Base-by-base conservation (phyloP, 2,329 filamentous ascomycete species). In the Kalmusia sp. region DNA sequence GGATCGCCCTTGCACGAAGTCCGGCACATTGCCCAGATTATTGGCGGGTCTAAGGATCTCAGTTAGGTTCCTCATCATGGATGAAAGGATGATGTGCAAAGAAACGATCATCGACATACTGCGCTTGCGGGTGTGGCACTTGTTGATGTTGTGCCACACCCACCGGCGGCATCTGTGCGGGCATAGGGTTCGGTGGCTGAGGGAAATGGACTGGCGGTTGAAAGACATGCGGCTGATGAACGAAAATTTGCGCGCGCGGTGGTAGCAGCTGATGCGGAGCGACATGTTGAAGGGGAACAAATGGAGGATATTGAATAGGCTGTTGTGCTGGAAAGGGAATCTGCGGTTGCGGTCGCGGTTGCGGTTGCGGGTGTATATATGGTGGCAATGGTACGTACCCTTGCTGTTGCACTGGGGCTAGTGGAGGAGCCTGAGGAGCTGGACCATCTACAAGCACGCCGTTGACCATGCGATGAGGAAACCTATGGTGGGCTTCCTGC, bases 401-500 rank as follows among this genome's bases (percentile, higher is more conserved):
- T 51, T 19, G 27, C 40, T 37, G 51, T 39, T 15, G 19, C 24
- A 47, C 43, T 15, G 21, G 40, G 15, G 24, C 41, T 22, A 35
- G 40, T 40, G 38, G 25, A 9, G 27, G 9, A 47, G 15, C 28
- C 38, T 48, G 47, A 40, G 30, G 38, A 12, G 48, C 35, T 19
- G 25, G 35, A 7, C 19, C n/a, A 19, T 27, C 24, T 34, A 31
- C 34, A 19, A 68, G 58, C 35, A 54, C 51, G 15, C 62, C 50
- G 3, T 56, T 59, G 2, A 57, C 34, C 64, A 71, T 69, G 14
- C 61, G 58, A 15, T 50, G 65, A 35, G 62, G 62, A 35, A 68
- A 70, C 1, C 35, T 57, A 9, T 61, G 39, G 17, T 59, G 44
- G 33, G 51, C 31, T 15, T 25, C 53, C 17, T 54, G 55, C 6